Evolutionary conservation across 2,329 filamentous ascomycete genomes (phyloP).

Genomic region (Raffaelea ambrosiae): DNA sequence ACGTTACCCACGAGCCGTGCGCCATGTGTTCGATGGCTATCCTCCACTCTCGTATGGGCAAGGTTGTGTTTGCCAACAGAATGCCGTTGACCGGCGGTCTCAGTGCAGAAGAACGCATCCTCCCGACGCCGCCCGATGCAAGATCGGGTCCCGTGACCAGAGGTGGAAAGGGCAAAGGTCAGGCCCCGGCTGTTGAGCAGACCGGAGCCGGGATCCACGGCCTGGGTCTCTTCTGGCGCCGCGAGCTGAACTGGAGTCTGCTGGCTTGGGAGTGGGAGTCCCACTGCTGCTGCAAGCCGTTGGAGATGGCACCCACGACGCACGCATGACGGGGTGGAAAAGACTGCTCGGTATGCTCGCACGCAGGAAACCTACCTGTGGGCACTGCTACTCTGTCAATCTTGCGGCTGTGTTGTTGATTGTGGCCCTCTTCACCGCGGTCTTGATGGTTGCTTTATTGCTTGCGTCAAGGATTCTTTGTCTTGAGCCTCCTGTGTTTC

Average conservation of each 20-base stretch:
- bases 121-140: background rate
- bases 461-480: background rate
- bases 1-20: slow-evolving; percentile 92
- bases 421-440: too few relatives aligned
- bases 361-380: too few relatives aligned
- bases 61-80: slow-evolving; percentile 69
- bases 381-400: too few relatives aligned
- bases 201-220: slow-evolving; percentile 31
- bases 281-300: slow-evolving; percentile 25
- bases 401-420: too few relatives aligned
- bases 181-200: background rate
- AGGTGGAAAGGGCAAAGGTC: background rate
- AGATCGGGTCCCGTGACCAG: background rate
- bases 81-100: slow-evolving; percentile 78
- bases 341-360: too few relatives aligned
- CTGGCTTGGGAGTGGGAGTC: slow-evolving; percentile 70
- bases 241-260: slow-evolving; percentile 80
- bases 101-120: slow-evolving; percentile 61
- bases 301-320: slow-evolving; percentile 11
- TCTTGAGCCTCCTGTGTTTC: background rate
- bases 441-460: too few relatives aligned
- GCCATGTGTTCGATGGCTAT: slow-evolving; percentile 97
- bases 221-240: slow-evolving; percentile 62
- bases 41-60: slow-evolving; percentile 84
- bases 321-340: slow-evolving; percentile 12